Evolutionary conservation across 805 yeast genomes (phyloP).

Genomic region (Cyberlindnera sargentensis): DNA sequence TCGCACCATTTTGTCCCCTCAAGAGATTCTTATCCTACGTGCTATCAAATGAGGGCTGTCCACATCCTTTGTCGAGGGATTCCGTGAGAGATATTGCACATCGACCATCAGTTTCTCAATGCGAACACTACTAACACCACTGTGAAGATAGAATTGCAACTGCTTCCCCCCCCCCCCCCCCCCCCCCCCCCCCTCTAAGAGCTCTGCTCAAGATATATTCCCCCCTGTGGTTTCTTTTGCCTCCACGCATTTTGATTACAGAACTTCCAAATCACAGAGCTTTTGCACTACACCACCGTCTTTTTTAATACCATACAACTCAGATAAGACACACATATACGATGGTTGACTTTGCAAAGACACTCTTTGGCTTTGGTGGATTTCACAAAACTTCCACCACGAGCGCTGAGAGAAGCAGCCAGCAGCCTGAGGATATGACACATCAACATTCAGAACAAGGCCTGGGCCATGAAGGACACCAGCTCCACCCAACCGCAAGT

Average conservation of each 20-base stretch:
- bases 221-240: conserved; percentile 4
- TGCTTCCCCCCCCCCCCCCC: too few relatives aligned
- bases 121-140: too few relatives aligned
- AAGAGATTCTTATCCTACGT: too few relatives aligned
- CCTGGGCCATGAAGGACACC: conserved; percentile 8
- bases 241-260: background rate
- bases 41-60: too few relatives aligned
- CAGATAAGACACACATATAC: background rate
- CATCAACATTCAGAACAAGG: conserved; percentile 2
- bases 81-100: too few relatives aligned
- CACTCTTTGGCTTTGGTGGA: conserved; percentile 31
- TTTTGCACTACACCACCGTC: background rate
- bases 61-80: too few relatives aligned
- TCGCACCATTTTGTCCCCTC: too few relatives aligned
- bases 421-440: background rate
- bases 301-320: background rate
- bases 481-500: conserved; percentile 4
- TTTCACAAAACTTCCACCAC: conserved; percentile 16
- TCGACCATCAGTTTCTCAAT: too few relatives aligned
- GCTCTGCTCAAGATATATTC: background rate
- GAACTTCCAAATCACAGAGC: too few relatives aligned
- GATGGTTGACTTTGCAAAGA: conserved; percentile 35
- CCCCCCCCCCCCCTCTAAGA: too few relatives aligned
- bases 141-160: too few relatives aligned
- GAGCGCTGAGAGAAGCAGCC: conserved; percentile 8